Percentiles rank a stretch among this genome's conserved stretches.
Conservation (phyloP, 495 filamentous ascomycete species). For the Hypomontagnella submonticulosa region DNA sequence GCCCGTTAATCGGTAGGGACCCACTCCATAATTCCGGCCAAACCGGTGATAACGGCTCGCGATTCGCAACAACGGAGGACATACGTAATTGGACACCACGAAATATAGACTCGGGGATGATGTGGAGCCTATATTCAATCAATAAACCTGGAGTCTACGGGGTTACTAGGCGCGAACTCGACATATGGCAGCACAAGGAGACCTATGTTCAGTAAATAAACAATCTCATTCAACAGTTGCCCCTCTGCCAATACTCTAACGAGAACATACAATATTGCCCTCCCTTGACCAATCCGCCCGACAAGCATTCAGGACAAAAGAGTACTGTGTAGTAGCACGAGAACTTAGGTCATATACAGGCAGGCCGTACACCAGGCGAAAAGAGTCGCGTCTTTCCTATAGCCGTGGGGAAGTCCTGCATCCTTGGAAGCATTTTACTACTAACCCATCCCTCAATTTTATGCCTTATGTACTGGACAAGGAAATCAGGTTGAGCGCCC, state of each 20-base stretch:
- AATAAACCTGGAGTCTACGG: no score
- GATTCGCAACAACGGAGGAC: no score
- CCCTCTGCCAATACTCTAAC: slow-evolving; percentile 36
- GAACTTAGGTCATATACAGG: slow-evolving; percentile 22
- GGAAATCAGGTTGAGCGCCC: slow-evolving; percentile 18
- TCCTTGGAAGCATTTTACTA: slow-evolving; percentile 24
- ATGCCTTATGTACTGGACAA: slow-evolving; percentile 1
- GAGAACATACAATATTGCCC: slow-evolving; percentile 34
- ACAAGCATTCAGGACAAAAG: slow-evolving; percentile 39
- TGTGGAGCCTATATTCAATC: no score
- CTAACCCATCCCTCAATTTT: slow-evolving; percentile 29
- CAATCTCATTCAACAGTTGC: slow-evolving; percentile 44
- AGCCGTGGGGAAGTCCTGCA: slow-evolving; percentile 17
- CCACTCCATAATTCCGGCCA: no score
- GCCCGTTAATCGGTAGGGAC: no score
- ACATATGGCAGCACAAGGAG: no score
- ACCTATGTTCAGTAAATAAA: slow-evolving; percentile 20
- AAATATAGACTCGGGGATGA: no score
- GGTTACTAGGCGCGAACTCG: no score
- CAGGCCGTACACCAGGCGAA: slow-evolving; percentile 20
- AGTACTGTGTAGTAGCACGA: slow-evolving; percentile 13
- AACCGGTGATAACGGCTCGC: no score
- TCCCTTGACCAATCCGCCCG: slow-evolving; percentile 34
- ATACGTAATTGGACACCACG: no score
- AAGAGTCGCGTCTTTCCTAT: slow-evolving; percentile 25